A percentile compares a stretch with the other conserved stretches of the same genome.
These are phyloP conservation scores for Lyophyllum semitale DNA, from an alignment of 768 basidiomycete species.

Conservation along the genomic window DNA sequence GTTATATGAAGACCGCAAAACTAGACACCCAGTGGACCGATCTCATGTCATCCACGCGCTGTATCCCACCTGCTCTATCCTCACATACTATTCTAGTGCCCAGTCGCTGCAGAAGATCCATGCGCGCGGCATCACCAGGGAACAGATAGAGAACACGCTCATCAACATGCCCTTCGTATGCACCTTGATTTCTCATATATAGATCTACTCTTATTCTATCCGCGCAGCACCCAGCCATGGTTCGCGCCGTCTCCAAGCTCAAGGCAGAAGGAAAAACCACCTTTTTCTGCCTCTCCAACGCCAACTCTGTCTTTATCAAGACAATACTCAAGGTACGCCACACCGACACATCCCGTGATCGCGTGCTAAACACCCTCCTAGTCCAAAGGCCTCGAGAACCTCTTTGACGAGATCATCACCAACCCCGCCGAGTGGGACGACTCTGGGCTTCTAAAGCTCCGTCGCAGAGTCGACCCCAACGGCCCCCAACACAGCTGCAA, in stretches of 20 bases:
- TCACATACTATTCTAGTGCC: conserved; percentile 43
- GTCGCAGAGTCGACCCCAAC: conserved; percentile 71
- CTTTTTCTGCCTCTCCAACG: conserved; percentile 91
- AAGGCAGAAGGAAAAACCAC: conserved; percentile 70
- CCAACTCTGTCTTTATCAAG: conserved; percentile 88
- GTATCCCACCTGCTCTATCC: background rate
- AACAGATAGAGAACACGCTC: conserved; percentile 79
- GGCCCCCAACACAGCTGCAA: conserved; percentile 82
- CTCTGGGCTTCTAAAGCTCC: conserved; percentile 71
- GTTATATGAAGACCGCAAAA: conserved; percentile 74
- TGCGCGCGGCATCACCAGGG: conserved; percentile 63
- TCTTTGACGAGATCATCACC: conserved; percentile 86
- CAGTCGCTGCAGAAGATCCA: conserved; percentile 72
- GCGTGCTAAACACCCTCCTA: conserved; percentile 27
- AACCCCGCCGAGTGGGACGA: conserved; percentile 87
- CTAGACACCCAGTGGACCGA: conserved; percentile 85
- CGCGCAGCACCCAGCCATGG: conserved; percentile 92
- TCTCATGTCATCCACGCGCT: conserved; percentile 68
- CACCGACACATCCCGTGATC: background rate
- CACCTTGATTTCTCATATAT: background rate
- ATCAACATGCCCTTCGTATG: conserved; percentile 85
- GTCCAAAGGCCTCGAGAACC: conserved; percentile 70
- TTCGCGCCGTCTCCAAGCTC: conserved; percentile 78
- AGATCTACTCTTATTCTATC: background rate
- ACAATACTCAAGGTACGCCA: conserved; percentile 78